Base-by-base conservation (phyloP, 2,329 filamentous ascomycete species). In the Zymoseptoria ardabiliae region DNA sequence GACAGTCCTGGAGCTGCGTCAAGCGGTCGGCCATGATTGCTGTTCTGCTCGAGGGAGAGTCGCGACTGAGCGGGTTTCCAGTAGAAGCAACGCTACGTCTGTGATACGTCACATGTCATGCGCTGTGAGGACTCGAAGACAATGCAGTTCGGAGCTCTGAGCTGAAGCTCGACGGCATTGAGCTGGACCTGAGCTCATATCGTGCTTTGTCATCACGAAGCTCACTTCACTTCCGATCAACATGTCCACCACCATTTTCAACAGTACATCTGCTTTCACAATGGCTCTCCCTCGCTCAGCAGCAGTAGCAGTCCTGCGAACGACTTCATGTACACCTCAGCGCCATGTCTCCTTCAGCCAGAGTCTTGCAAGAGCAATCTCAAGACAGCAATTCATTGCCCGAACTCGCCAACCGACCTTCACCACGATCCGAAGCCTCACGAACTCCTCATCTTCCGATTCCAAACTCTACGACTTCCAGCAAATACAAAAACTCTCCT, bases 1-100 rank as follows among this genome's bases (percentile, higher is more conserved):
- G 84, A 74, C 89, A 87, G 77, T 94, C 89, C 75, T 95, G 90
- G 59, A 94, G 80, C 73, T 94, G 90, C 1, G 90, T 93, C 59
- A 95, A 81, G 63, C 87, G 81, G 71, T 95, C 90, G 25, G 66
- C 67, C 68, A 70, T 70, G 25, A 2, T 28, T 53, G 51, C 23
- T 20, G 20, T 53, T 9, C 2, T 45, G 35, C 10, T 41, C 35
- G 35, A 41, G 35, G 17, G 13, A 17, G 13, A 13, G 13, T 28
- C 7, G 35, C 4, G 13, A n/a, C 6, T 13, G 35, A n/a, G 35
- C 35, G 17, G 4, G 7, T n/a, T 45, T 45, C 13, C 17, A 17
- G 6, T 45, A 45, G 13, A 45, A 45, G 35, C 13, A 45, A 13
- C 17, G 35, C 35, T 45, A 28, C 25, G 25, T 17, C 17, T n/a